Conservation (phyloP, 78 protist genomes). For the Salpingoeca rosetta region DNA sequence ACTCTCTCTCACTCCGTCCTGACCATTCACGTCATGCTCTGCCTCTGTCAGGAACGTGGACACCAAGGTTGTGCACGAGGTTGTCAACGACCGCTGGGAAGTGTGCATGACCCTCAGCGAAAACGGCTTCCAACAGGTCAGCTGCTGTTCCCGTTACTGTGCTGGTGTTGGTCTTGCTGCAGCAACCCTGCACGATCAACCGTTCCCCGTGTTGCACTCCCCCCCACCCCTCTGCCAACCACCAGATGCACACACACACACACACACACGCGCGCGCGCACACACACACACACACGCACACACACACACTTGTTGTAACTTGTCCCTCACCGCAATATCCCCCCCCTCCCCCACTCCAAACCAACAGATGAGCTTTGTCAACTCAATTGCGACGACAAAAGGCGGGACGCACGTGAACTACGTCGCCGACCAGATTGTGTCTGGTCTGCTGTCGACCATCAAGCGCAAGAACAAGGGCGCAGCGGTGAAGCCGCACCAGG, state of each 20-base stretch:
- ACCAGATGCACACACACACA: no score
- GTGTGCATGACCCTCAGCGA: conserved; percentile 1
- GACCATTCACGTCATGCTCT: not conserved
- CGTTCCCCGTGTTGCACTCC: not conserved
- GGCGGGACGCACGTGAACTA: conserved; percentile 95
- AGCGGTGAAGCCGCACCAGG: conserved; percentile 58
- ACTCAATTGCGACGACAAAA: conserved; percentile 84
- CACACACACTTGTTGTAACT: no score
- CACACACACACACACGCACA: no score
- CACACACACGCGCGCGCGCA: no score
- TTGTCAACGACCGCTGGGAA: conserved; percentile 35
- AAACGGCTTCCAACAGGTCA: not conserved
- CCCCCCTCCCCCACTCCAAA: no score
- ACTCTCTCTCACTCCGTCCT: not conserved
- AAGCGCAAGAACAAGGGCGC: conserved; percentile 43
- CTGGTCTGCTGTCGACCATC: not conserved
- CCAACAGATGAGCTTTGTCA: conserved; percentile 88
- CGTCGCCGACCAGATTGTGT: conserved; percentile 55
- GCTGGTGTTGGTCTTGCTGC: no score
- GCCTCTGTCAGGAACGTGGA: not conserved
- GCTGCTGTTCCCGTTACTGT: no score
- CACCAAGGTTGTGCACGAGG: conserved; percentile 3
- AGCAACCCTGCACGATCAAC: no score
- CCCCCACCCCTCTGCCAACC: not conserved
- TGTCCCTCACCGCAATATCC: no score